These are phyloP conservation scores for Spiraea crenata DNA, from an alignment of 331 rosid genomes.

Conservation along the genomic window DNA sequence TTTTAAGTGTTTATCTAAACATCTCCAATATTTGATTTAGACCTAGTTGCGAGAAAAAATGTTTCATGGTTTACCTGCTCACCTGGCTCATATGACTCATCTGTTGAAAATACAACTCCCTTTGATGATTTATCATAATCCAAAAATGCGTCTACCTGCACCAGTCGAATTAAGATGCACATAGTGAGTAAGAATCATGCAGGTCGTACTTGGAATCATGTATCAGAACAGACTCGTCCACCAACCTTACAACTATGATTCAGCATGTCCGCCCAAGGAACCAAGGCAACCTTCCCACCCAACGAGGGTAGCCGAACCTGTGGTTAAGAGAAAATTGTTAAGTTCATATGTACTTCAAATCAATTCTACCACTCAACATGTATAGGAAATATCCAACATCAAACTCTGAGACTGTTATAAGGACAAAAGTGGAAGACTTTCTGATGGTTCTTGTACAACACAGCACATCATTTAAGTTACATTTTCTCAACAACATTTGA, in stretches of 20 bases:
- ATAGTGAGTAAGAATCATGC: slow-evolving; percentile 15
- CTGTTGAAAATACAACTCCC: slow-evolving; percentile 82
- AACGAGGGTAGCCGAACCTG: slow-evolving; percentile 91
- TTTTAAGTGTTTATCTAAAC: background rate
- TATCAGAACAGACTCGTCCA: slow-evolving; percentile 17
- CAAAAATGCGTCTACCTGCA: slow-evolving; percentile 87
- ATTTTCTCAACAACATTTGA: background rate
- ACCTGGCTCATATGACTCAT: slow-evolving; percentile 88
- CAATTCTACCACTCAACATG: slow-evolving; percentile 1
- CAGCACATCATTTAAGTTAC: background rate
- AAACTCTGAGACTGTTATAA: background rate
- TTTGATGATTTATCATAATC: slow-evolving; percentile 76
- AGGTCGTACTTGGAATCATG: background rate
- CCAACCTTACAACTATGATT: slow-evolving; percentile 90
- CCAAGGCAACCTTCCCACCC: slow-evolving; percentile 87
- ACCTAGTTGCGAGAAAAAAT: slow-evolving; percentile 15
- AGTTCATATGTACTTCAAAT: slow-evolving; percentile 19
- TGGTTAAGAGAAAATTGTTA: slow-evolving; percentile 15
- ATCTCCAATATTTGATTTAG: background rate
- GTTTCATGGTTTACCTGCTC: slow-evolving; percentile 77
- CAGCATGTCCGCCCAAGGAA: slow-evolving; percentile 99
- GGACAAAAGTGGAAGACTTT: background rate
- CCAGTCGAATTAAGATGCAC: slow-evolving; percentile 25
- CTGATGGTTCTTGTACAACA: background rate
- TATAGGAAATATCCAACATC: slow-evolving; percentile 10